Evolutionary conservation across 2,329 filamentous ascomycete genomes (phyloP), one percentile per base, ranked within the genome.

Genomic region (Alternaria dauci): DNA sequence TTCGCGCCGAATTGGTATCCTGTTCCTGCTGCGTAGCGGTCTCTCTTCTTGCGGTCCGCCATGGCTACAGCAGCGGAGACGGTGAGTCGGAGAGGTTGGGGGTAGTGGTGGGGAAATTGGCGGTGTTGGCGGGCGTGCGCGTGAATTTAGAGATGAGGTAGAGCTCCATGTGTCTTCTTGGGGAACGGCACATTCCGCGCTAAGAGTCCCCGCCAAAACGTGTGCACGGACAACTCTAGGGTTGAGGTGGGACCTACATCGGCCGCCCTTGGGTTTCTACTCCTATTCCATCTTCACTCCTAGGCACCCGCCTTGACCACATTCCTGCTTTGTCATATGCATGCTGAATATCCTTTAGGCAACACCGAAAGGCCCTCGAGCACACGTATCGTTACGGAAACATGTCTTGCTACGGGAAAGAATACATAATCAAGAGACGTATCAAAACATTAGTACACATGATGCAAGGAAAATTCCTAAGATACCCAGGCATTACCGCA

Each of bases 1-100:
- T 98, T 98, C 75, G 91, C 92, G 72, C 94, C 95, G 72, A 98
- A 95, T 61, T 96, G 94, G 80, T 96, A 99, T 46, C 94, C 94
- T 79, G 96, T 91, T 58, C 92, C 92, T 55, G 95, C 92, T 56
- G 95, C 95, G 83, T 98, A 98, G 58, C 91, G 90, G 84, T 93
- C 88, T 87, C 96, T 97, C 88, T 97, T 97, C 84, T 93, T 93
- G 57, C 67, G 70, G 61, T 75, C 73, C 63, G 73, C 73, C 74
- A 76, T 78, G 54, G 65, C 66, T 59, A 63, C 59, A 55, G 67
- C 51, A 57, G 70, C 64, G 41, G 61, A 50, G 26, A 59, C 54
- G 42, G 59, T 38, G 20, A 20, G 54, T 52, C 38, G 55, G 44
- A 50, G 59, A 39, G 59, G 58, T 51, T 52, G 52, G 55, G 43